These are phyloP conservation scores for Colletotrichum sp. DNA, from an alignment of 2,329 filamentous ascomycete species.

Conservation along the genomic window DNA sequence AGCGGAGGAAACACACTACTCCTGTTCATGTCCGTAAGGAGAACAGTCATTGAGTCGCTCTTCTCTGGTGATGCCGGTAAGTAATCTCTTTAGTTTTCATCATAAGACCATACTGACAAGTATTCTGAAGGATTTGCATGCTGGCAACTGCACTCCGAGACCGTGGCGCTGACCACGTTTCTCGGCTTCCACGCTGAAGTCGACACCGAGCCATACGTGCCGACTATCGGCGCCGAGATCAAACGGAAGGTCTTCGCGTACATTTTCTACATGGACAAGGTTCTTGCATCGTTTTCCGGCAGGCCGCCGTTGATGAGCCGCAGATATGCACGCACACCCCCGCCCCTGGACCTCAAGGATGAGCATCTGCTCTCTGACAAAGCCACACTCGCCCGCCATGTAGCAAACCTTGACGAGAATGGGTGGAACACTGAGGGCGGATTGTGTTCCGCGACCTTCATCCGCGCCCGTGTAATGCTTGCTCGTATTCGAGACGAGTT, in stretches of 20 bases:
- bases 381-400: constrained; percentile 27
- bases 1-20: constrained; percentile 34
- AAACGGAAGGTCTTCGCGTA: constrained; percentile 32
- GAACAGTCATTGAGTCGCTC: constrained; percentile 35
- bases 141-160: constrained; percentile 32
- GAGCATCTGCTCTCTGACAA: constrained; percentile 37
- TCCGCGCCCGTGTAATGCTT: constrained; percentile 28
- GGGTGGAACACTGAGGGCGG: constrained; percentile 41
- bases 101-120: neutral
- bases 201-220: constrained; percentile 20
- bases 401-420: constrained; percentile 33
- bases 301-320: constrained; percentile 42
- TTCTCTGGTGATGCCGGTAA: constrained; percentile 39
- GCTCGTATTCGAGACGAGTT: constrained; percentile 30
- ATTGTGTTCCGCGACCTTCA: constrained; percentile 34
- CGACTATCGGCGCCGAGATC: constrained; percentile 33
- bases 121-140: neutral
- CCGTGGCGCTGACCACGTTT: constrained; percentile 30
- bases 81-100: neutral
- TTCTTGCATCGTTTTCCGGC: constrained; percentile 45
- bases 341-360: constrained; percentile 44
- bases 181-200: constrained; percentile 28
- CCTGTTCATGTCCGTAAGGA: constrained; percentile 33
- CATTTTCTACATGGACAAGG: constrained; percentile 39
- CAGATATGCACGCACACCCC: constrained; percentile 40